These are phyloP conservation scores for Ascoidea rubescens DNA, from an alignment of 805 yeast species.

Conservation along the genomic window DNA sequence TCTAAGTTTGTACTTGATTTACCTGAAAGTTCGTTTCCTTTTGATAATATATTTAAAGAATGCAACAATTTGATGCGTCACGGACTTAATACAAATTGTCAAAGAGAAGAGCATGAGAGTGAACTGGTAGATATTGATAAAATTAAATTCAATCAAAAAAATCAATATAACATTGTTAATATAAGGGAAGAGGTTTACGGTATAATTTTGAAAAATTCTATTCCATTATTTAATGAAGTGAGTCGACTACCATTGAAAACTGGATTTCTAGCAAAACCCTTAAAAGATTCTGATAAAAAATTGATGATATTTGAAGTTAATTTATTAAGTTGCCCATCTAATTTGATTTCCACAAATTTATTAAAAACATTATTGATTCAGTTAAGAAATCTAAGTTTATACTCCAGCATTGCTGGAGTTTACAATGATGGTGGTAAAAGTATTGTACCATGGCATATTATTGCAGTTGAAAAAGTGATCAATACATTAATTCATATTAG, in stretches of 20 bases:
- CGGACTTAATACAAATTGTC: background rate
- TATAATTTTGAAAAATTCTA: conserved; percentile 40
- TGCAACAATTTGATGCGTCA: background rate
- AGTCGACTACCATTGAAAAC: conserved; percentile 57
- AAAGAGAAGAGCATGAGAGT: background rate
- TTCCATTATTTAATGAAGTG: conserved; percentile 59
- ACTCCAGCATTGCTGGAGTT: conserved; percentile 18
- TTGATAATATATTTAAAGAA: conserved; percentile 17
- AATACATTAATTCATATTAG: conserved; percentile 43
- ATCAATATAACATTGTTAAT: conserved; percentile 4
- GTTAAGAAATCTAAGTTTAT: conserved; percentile 39
- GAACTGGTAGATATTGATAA: background rate
- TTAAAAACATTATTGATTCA: conserved; percentile 45
- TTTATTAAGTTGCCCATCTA: conserved; percentile 59
- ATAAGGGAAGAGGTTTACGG: conserved; percentile 35
- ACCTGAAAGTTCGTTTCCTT: conserved; percentile 19
- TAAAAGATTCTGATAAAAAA: conserved; percentile 14
- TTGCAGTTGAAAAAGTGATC: conserved; percentile 50
- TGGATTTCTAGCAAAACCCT: conserved; percentile 45
- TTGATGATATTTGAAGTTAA: conserved; percentile 43
- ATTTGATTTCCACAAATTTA: conserved; percentile 39
- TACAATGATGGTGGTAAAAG: conserved; percentile 23
- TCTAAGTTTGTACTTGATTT: conserved; percentile 30
- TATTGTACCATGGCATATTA: conserved; percentile 60
- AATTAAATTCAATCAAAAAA: background rate